Base-by-base conservation (phyloP, 73 alveolate species). In the Paramecium primaurelia region DNA sequence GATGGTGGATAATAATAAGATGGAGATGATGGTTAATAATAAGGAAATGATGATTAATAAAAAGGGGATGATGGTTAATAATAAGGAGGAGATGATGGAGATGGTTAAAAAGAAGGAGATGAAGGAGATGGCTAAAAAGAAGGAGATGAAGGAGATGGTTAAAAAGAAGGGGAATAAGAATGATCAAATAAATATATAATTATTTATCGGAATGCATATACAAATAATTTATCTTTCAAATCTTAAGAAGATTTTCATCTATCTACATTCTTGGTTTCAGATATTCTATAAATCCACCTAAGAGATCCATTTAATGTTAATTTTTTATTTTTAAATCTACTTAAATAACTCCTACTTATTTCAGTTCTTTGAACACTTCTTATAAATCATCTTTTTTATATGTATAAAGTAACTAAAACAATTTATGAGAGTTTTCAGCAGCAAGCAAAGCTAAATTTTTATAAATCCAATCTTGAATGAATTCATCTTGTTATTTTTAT, bases 381-480 rank as follows among this genome's bases (percentile, higher is more conserved):
- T 16, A 12, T 40, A 80, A 10, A 10, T 80, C 47, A 44, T 40
- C 71, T 26, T 80, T 80, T 11, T 64, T 32, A 80, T 80, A 80
- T 20, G 91, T 80, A 47, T 14, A 80, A 18, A 80, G 34, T 7
- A 80, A 20, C 18, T 80, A 47, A 49, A 80, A 80, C 28, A 80
- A n/a, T 49, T 80, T 80, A 1, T 80, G 73, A 7, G 30, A 80
- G 30, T 80, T 80, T 44, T 80, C 91, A 6, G 47, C 71, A 25
- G 91, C 91, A 22, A 80, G 58, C 18, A 80, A 80, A 40, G 20
- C 58, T 7, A 80, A 44, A 47, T 80, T 80, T 68, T 80, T 45
- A 25, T 14, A 26, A 45, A 49, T 80, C 91, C 91, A 80, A 26
- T 80, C 91, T 32, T 3, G 1, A 20, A 80, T 9, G 3, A 45